Base-by-base conservation (phyloP, 208 protist species). In the Acanthamoeba castellanii region DNA sequence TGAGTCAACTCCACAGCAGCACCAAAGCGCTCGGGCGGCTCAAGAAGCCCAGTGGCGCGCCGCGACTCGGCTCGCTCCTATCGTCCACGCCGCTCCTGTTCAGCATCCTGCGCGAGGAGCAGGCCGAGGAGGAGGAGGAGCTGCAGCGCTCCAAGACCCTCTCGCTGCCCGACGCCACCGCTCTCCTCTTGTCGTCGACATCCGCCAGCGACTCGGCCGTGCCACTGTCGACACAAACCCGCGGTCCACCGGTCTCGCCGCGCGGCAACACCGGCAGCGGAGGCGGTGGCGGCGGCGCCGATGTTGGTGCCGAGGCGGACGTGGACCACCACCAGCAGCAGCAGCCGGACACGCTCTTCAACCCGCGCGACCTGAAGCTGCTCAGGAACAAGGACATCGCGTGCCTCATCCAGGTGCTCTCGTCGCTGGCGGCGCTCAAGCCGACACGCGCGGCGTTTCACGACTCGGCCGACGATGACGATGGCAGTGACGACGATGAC, bases 331-430 rank as follows among this genome's bases (percentile, higher is more conserved):
- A 64, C 4, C 57, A 27, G 2, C 57, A 64, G 1, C 57, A 64
- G 20, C 57, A 64, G 14, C 3, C 20, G 14, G 20, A 64, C 57
- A 64, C 57, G 16, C 74, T 84, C 2, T 84, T 84, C 74, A 84
- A 84, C 45, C 25, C 74, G 74, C 74, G 74, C 74, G 74, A 84
- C 34, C 74, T 84, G 3, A 45, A 84, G 42, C 30, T 84, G 74
- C 11, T 84, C 1, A 84, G 74, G 16, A 52, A 84, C 74, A 84
- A 84, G 42, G 74, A 84, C 74, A 84, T 84, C 9, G 32, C 74
- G 42, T 84, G 74, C 74, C 3, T 84, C 1, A 30, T 84, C 20
- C 74, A 84, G 37, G 74, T 84, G 30, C 74, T 84, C 22, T 84
- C 74, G 13, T 42, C 18, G 37, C 42, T 84, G 34, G 74, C 74